Base-by-base conservation (phyloP, 148 eudicot genomes). In the Chenopodium formosanum region DNA sequence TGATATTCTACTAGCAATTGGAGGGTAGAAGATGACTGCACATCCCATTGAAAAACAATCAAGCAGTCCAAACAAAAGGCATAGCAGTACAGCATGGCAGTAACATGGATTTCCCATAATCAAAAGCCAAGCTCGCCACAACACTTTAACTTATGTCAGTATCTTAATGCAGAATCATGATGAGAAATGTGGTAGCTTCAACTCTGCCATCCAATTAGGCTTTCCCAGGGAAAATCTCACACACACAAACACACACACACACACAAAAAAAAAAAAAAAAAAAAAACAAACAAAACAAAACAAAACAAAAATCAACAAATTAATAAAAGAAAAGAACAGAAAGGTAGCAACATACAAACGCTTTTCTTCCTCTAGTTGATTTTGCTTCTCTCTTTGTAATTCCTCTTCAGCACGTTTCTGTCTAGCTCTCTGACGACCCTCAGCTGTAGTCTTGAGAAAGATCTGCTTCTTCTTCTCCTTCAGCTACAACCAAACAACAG, bases 371-470 rank as follows among this genome's bases (percentile, higher is more conserved):
- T 97, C 99, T 79, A 86, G 88, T 79, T 90, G 91, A 87, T 87
- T 92, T 87, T 86, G 89, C 87, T 87, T 92, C 82, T 90, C 99
- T 84, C 93, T 83, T 73, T 86, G 92, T 80, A 89, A 60, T 76
- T 94, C 99, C 87, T 94, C 98, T 80, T 94, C 99, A 22, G 85
- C 74, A 76, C 97, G 98, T 84, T 90, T 94, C 88, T 94, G 99
- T 83, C 92, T 97, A 68, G 95, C 97, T 89, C 94, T 92, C 85
- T 94, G 97, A 79, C 99, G 91, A 62, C 92, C 99, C 78, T 97
- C 99, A 77, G 99, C 87, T 60, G 98, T 94, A 82, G 94, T 90
- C 89, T 97, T 97, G 63, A 97, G 90, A 87, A 92, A 94, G 69
- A 89, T 34, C 80, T 97, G 99, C 86, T 85, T 94, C 89, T 85